These are phyloP conservation scores for Leccinum rimulosum DNA, from an alignment of 768 basidiomycete genomes.

Conservation along the genomic window DNA sequence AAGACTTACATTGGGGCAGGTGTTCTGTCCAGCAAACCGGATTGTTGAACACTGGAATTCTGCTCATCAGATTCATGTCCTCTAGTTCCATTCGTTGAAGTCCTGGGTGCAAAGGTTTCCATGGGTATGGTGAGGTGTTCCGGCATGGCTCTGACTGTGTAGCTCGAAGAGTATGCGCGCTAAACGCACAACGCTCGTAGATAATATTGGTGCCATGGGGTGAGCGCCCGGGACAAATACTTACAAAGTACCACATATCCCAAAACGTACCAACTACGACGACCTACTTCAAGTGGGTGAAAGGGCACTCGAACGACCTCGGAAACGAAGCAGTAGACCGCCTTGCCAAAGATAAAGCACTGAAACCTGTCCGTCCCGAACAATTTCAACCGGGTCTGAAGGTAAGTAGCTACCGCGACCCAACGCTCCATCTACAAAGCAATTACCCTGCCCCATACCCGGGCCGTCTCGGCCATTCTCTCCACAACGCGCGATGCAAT, in stretches of 20 bases:
- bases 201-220: background rate
- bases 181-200: background rate
- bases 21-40: constrained; percentile 10
- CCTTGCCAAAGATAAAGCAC: no score
- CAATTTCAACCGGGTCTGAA: no score
- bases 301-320: no score
- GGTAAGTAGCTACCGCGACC: no score
- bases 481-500: no score
- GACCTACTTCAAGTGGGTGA: no score
- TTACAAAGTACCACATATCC: background rate
- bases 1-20: constrained; percentile 23
- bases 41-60: background rate
- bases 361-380: no score
- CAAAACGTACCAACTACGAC: no score
- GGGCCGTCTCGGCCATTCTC: no score
- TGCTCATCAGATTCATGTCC: background rate
- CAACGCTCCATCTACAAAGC: no score
- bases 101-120: constrained; percentile 1
- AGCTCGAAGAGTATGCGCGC: constrained; percentile 2
- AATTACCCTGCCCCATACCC: no score
- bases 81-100: background rate
- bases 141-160: constrained; percentile 9
- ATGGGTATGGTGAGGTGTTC: constrained; percentile 21
- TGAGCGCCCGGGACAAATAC: constrained; percentile 12
- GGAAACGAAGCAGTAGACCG: no score